These are phyloP conservation scores for Cyberlindnera maritima DNA, from an alignment of 805 yeast species.

Conservation along the genomic window DNA sequence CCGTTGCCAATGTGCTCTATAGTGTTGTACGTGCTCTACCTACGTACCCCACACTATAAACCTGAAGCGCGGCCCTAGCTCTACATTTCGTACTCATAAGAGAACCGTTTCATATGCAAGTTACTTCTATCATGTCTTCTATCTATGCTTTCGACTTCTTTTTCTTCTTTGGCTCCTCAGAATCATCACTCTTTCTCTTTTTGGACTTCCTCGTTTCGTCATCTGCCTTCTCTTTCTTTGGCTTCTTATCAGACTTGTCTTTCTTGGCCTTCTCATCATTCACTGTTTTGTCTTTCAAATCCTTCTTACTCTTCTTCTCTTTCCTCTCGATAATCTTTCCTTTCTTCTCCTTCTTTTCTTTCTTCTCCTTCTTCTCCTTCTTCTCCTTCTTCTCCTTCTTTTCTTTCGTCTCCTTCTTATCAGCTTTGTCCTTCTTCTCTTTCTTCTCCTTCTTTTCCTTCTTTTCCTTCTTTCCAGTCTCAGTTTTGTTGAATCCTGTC, in stretches of 20 bases:
- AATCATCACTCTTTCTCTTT: conserved; percentile 25
- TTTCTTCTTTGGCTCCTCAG: conserved; percentile 5
- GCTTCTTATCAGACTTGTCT: conserved; percentile 16
- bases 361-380: conserved; percentile 13
- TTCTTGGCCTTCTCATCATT: conserved; percentile 30
- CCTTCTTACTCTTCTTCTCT: conserved; percentile 6
- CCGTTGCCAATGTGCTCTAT: no score
- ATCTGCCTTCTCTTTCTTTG: conserved; percentile 7
- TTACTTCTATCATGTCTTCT: not conserved
- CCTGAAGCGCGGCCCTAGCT: no score
- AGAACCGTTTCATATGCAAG: not conserved
- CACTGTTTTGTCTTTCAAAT: conserved; percentile 23
- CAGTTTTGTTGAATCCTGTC: conserved; percentile 15
- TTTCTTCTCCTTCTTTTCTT: conserved; percentile 26
- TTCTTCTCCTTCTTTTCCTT: conserved; percentile 19
- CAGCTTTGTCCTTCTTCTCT: conserved; percentile 25
- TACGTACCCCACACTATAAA: no score
- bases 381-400: conserved; percentile 26
- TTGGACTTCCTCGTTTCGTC: conserved; percentile 27
- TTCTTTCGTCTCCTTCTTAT: conserved; percentile 23
- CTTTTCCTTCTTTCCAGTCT: conserved; percentile 22
- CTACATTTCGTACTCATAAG: not conserved
- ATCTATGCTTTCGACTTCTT: conserved; percentile 2
- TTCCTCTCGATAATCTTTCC: conserved; percentile 20
- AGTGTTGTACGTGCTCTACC: no score